Conservation (phyloP, 345 rosid species). For the Carallia brachiata region DNA sequence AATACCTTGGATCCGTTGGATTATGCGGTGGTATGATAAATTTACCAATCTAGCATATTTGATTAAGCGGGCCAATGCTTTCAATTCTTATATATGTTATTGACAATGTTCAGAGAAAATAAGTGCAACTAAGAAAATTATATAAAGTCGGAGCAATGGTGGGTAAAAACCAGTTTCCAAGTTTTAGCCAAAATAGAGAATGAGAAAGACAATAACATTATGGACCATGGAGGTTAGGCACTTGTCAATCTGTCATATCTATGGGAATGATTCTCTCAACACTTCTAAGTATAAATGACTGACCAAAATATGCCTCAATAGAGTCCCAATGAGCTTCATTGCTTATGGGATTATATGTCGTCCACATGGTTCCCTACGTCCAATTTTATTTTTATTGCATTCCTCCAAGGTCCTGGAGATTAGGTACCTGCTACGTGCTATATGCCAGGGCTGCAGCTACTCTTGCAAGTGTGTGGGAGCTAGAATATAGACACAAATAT, state of each 20-base stretch:
- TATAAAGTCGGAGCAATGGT: not conserved
- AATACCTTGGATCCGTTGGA: not conserved
- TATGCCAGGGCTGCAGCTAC: slow-evolving; percentile 25
- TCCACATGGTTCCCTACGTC: not conserved
- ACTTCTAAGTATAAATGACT: not conserved
- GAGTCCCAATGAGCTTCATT: slow-evolving; percentile 1
- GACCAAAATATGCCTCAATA: not conserved
- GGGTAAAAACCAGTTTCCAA: not conserved
- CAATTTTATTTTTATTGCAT: not conserved
- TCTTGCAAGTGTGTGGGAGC: slow-evolving; percentile 43
- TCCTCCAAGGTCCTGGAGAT: slow-evolving; percentile 26
- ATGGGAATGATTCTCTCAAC: not conserved
- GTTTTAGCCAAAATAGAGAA: not conserved
- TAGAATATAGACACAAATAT: slow-evolving; percentile 40
- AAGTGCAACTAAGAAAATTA: not conserved
- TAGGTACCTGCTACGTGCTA: slow-evolving; percentile 5
- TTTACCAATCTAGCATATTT: too few relatives aligned
- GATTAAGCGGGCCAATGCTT: too few relatives aligned
- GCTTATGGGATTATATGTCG: not conserved
- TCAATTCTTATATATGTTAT: too few relatives aligned
- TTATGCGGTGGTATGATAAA: too few relatives aligned
- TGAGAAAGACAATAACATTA: not conserved
- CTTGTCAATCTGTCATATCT: not conserved
- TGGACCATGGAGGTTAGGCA: not conserved
- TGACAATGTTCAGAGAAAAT: not conserved